Base-by-base conservation (phyloP, 2,329 filamentous ascomycete genomes). In the Sarocladium brachiariae region DNA sequence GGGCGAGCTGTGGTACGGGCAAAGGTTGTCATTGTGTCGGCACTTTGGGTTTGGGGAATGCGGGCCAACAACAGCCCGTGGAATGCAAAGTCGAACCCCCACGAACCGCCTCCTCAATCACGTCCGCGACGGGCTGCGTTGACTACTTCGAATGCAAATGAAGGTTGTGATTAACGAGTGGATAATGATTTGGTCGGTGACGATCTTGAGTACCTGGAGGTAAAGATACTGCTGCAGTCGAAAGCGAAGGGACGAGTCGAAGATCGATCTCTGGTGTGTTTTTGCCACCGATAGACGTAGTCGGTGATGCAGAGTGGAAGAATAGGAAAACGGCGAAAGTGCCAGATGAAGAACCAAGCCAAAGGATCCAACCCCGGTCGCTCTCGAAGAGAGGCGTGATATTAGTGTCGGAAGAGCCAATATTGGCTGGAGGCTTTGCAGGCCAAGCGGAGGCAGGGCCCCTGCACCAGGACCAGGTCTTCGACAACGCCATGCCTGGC, bases 241-340 rank as follows among this genome's bases (percentile, higher is more conserved):
- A 43, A 21, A 47, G 27, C 43, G 43, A 47, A 47, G 14, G 43
- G 43, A 47, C 43, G 43, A 47, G 43, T 47, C 43, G 43, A 47
- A 33, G 9, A n/a, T 47, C 43, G 43, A 47, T 47, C 43, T 47
- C 43, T 19, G 6, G 35, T 19, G 35, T 19, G 27, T 30, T 30
- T 19, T 7, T 13, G 18, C 19, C 16, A 18, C 4, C 10, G 16
- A 16, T 16, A 47, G 27, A 33, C 7, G 16, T 10, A 25, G 39
- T 4, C 13, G 39, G 4, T 11, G 39, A 45, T 27, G 39, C 23
- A 33, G 25, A 23, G 19, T 47, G 25, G 27, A 47, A 33, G 25
- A 18, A 33, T 47, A 4, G 43, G n/a, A 47, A 18, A 47, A 25
- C 25, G 33, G 43, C 43, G 43, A 47, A 18, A 5, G 9, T 4